Base-by-base conservation (phyloP, 1,284 basidiomycete species). In the Abortiporus biennis region DNA sequence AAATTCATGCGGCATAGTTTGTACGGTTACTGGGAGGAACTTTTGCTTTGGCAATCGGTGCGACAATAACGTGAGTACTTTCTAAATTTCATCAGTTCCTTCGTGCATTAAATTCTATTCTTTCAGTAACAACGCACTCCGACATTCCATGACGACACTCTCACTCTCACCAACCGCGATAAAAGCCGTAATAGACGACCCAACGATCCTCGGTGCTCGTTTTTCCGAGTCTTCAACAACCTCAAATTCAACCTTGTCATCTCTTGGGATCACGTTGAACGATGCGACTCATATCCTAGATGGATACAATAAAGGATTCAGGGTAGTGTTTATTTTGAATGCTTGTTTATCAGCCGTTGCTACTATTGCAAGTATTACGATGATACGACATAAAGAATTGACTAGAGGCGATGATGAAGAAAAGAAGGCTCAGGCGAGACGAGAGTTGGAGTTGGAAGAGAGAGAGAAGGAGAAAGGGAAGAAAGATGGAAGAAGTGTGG, bases 21-120 rank as follows among this genome's bases (percentile, higher is more conserved):
- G 65, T 83, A 42, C 73, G 82, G 4, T 60, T 76, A 13, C 64
- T 85, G 2, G 83, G 83, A 17, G 81, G 80, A 16, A 76, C 81
- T 0, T 53, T 86, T 0, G 65, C 74, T 6, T 66, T 85, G 1
- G 80, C 82, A 0, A 63, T 85, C 24, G 76, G 73, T 9, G 72
- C 77, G 1, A 74, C 78, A 1, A 60, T 80, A 25, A 71, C 78
- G 71, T 77, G 34, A n/a, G 56, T 48, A n/a, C 21, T 1, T 32
- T n/a, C 30, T 13, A 52, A 43, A 66, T 52, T 24, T 12, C 21
- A 15, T 36, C 38, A 24, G 27, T 20, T 38, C 22, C 36, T 38
- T 22, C 6, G 37, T 25, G 12, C 6, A 11, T 45, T 25, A 19
- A 6, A 1, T 29, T 8, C 9, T 29, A 9, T 29, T n/a, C n/a